phyloP scores from a whole-genome alignment of 805 yeast genomes.

The Debaryomyces castellii region DNA sequence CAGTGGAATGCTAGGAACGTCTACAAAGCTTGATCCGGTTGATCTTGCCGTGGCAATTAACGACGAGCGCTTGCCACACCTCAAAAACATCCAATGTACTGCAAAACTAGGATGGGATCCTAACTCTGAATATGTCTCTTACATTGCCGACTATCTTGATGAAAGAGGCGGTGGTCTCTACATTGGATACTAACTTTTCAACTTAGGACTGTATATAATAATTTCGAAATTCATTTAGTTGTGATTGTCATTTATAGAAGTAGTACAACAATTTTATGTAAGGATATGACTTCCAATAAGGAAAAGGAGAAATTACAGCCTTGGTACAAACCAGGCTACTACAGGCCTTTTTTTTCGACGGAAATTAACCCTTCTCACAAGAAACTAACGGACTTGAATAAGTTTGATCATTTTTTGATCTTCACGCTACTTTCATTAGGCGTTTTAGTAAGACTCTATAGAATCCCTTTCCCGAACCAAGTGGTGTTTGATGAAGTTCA shows the following conservation, averaged over 20 bases:
- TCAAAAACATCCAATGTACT: constrained; percentile 65
- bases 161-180: constrained; percentile 78
- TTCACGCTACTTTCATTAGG: constrained; percentile 22
- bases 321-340: constrained; percentile 28
- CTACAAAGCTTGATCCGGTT: constrained; percentile 80
- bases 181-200: constrained; percentile 34
- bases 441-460: constrained; percentile 28
- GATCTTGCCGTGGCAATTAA: constrained; percentile 82
- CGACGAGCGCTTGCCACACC: constrained; percentile 71
- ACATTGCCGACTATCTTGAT: constrained; percentile 67
- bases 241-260: not conserved
- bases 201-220: not conserved
- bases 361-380: constrained; percentile 13
- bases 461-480: constrained; percentile 32
- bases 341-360: constrained; percentile 29
- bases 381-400: constrained; percentile 10
- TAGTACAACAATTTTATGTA: not conserved
- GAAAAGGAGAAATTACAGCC: constrained; percentile 5
- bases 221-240: too few relatives aligned
- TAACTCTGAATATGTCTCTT: constrained; percentile 33
- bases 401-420: constrained; percentile 19
- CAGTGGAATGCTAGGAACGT: constrained; percentile 83
- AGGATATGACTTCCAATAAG: not conserved
- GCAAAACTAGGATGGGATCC: constrained; percentile 86
- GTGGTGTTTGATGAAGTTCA: constrained; percentile 52